Evolutionary conservation across 2,329 filamentous ascomycete species (phyloP).

Genomic region (Aspergillus fumigatus): DNA sequence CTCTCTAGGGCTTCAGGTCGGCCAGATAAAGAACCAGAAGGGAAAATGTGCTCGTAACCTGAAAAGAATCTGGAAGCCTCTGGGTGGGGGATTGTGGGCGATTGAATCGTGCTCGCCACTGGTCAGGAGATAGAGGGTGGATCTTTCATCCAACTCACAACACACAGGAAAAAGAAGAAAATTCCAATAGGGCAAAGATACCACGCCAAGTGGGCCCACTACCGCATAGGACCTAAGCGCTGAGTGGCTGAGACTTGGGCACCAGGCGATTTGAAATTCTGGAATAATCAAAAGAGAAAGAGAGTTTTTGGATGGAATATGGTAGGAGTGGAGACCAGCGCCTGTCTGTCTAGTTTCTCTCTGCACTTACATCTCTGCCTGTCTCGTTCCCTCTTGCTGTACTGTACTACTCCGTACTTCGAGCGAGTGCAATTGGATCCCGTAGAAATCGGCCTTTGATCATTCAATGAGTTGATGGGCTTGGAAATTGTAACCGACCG

Average conservation of each 20-base stretch:
- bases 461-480: not conserved
- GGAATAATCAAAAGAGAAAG: not conserved
- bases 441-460: not conserved
- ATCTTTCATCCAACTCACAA: conserved; percentile 6
- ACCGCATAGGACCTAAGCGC: not conserved
- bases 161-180: not conserved
- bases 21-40: conserved; percentile 1
- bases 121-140: conserved; percentile 1
- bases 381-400: not conserved
- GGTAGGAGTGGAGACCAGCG: not conserved
- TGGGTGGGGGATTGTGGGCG: conserved; percentile 2
- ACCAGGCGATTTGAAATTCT: not conserved
- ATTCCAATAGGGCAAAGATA: not conserved
- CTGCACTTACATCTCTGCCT: not conserved
- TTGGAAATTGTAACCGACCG: not conserved
- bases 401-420: not conserved
- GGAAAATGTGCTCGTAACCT: conserved; percentile 1
- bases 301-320: not conserved
- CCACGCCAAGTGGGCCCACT: not conserved
- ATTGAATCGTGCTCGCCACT: conserved; percentile 4
- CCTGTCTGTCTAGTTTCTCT: not conserved
- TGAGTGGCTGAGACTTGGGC: not conserved
- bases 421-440: not conserved
- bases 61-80: conserved; percentile 7
- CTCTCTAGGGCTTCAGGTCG: not conserved